These are phyloP conservation scores for Moringa oleifera DNA, from an alignment of 345 rosid genomes.

Conservation along the genomic window DNA sequence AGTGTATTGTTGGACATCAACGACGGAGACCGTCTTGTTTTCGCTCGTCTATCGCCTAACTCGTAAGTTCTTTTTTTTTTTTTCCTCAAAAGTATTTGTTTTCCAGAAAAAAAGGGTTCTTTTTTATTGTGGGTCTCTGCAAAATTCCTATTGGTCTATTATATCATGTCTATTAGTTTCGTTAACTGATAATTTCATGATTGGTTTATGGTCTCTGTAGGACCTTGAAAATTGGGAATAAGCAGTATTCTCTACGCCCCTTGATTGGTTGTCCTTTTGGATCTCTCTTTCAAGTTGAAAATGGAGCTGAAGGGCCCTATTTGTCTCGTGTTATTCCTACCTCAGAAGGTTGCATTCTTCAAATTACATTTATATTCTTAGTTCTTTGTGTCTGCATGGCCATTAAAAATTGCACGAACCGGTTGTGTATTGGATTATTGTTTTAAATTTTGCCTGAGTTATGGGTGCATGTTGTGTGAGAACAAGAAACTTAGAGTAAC, in stretches of 20 bases:
- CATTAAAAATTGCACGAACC: background rate
- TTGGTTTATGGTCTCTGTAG: conserved; percentile 21
- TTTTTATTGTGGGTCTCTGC: background rate
- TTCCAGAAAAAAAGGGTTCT: no score
- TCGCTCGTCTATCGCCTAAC: conserved; percentile 77
- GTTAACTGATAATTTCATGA: no score
- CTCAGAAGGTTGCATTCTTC: conserved; percentile 40
- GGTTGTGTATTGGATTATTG: background rate
- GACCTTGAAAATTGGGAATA: conserved; percentile 67
- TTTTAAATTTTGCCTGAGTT: background rate
- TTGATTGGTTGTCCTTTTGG: conserved; percentile 86
- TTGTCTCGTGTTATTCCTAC: conserved; percentile 48
- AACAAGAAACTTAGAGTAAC: no score
- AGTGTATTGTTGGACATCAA: conserved; percentile 91
- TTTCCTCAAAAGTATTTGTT: no score
- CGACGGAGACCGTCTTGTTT: conserved; percentile 95
- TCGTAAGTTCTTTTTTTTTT: conserved; percentile 41
- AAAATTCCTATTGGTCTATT: background rate
- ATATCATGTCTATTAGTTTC: background rate
- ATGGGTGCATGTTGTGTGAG: background rate
- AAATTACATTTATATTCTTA: background rate
- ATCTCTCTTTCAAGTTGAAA: conserved; percentile 72
- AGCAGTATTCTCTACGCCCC: conserved; percentile 55
- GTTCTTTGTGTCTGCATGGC: background rate
- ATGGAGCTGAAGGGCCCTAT: conserved; percentile 47